Evolutionary conservation across 495 filamentous ascomycete genomes (phyloP), one percentile per base, ranked within the genome.

Genomic region (Penicillium alfredii): DNA sequence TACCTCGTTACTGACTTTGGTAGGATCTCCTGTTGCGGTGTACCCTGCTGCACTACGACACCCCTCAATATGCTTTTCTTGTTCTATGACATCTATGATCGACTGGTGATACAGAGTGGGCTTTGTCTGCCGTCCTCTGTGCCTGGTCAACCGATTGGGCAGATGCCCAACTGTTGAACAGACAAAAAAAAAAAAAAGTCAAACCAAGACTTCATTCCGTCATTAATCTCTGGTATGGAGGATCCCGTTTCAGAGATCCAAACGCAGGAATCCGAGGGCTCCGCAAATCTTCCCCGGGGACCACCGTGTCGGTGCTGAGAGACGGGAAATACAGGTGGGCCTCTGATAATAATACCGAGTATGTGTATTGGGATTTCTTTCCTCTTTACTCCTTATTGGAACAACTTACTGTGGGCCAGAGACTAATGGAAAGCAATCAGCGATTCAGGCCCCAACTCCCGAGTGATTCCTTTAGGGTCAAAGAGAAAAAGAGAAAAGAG

Each of bases 271-370:
- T 54, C 45, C 40, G 44, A 42, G 40, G 45, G 49, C 51, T 58
- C 56, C 60, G 53, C 48, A 54, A 44, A 35, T 38, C 41, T 38
- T 47, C 52, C 51, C 58, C 58, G 39, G 44, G 49, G 49, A 47
- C 56, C 61, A 39, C 40, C 30, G 47, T 49, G 50, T 54, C 52
- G 52, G 56, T 56, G 47, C 47, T 35, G 19, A 22, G 44, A 34
- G 28, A 35, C 47, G 44, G 49, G 47, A 33, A 31, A 31, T 31
- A 35, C n/a, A 48, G 17, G 49, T 53, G 49, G 45, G 45, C 35
- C 37, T 25, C 23, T 7, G 23, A 8, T 25, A 22, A 18, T 45
- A 42, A 17, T 12, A 23, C 30, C 10, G 30, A 31, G 48, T 40
- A 48, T 51, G 44, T 8, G n/a, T n/a, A n/a, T n/a, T n/a, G n/a